Evolutionary conservation across 768 basidiomycete species (phyloP).

Genomic region (Hygrocybe coccinea): DNA sequence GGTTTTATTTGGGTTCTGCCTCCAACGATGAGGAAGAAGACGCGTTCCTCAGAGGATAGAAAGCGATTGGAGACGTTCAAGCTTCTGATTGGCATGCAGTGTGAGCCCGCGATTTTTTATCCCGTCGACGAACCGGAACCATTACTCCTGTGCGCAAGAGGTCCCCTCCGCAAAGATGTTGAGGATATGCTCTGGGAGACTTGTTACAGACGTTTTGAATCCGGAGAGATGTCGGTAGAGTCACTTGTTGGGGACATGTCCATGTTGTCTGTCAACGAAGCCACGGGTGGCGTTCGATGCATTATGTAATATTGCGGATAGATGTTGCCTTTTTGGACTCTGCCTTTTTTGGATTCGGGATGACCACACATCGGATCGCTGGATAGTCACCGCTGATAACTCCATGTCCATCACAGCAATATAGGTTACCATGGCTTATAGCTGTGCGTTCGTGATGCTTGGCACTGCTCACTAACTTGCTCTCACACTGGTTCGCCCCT

Average conservation of each 20-base stretch:
- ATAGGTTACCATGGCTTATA: too few species aligned
- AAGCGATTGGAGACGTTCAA: background rate
- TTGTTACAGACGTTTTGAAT: background rate
- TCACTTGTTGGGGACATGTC: background rate
- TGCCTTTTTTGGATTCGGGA: too few species aligned
- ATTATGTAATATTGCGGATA: too few species aligned
- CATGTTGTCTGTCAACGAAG: background rate
- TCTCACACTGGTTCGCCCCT: too few species aligned
- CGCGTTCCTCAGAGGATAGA: background rate
- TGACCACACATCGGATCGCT: too few species aligned
- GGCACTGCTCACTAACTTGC: too few species aligned
- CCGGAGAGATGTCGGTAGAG: background rate
- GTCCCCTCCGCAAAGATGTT: background rate
- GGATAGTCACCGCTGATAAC: too few species aligned
- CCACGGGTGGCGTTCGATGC: too few species aligned
- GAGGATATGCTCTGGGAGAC: background rate
- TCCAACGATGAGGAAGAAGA: background rate
- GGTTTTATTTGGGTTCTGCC: background rate
- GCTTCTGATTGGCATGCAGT: background rate
- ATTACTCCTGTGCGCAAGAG: background rate
- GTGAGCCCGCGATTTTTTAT: background rate
- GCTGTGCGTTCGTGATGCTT: too few species aligned
- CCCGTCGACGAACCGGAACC: background rate
- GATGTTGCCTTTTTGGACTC: too few species aligned
- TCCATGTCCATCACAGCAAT: too few species aligned